Evolutionary conservation across 495 filamentous ascomycete species (phyloP), one percentile per base, ranked within the genome.

Genomic region (Lentithecium fluviatile): DNA sequence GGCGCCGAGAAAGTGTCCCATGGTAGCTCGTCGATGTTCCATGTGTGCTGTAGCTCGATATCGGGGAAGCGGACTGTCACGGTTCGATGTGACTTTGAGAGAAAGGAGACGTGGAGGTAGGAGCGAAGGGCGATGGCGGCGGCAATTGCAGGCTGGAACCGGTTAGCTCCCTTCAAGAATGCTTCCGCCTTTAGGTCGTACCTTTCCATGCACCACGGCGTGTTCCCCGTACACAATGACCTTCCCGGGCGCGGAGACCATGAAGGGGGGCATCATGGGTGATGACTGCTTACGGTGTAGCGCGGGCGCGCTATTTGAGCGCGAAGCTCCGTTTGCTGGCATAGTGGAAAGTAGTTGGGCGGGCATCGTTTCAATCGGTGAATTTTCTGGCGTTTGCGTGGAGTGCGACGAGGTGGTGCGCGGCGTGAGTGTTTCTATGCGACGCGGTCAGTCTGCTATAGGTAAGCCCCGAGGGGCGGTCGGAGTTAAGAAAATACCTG

Each of bases 151-250:
- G 91, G 85, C 84, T 89, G 54, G 6, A 11, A 13, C 1, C 48
- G 2, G 65, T 70, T 20, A 66, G 55, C 36, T 3, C 12, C 7
- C 23, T 17, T 6, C 10, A 0, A 23, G 19, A 52, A 5, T 13
- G 32, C n/a, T 29, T n/a, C 32, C 29, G 59, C 32, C 19, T 19
- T 15, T 17, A 37, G 34, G 7, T 63, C 74, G 57, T 68, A 88
- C 85, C 80, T 96, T 96, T 70, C 94, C 94, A 69, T 98, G 83
- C 10, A 98, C 94, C 1, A 96, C 94, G 11, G 94, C 89, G 77
- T 98, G 94, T 71, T 98, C 94, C 53, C 94, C 94, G 74, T 88
- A 96, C 17, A 96, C 89, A 71, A 98, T 97, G 68, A 95, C 93
- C 74, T 98, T 98, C 32, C 92, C 94, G 12, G 94, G 94, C 13